Evolutionary conservation across 257 asterid species (phyloP).

Genomic region (Solanum piurae): DNA sequence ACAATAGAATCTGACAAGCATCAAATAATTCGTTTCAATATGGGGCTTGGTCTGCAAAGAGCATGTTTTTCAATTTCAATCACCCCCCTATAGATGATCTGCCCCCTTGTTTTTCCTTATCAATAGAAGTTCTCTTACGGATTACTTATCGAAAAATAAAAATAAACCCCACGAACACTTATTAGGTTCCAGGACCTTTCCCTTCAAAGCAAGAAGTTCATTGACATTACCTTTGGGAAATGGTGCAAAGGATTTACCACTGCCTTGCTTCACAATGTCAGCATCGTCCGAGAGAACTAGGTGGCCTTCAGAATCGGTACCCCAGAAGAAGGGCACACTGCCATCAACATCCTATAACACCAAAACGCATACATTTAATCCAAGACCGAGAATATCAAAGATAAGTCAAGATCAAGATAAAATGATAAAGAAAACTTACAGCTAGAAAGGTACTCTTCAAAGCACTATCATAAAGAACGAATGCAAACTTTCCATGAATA

Average conservation of each 20-base stretch:
- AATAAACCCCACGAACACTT: background rate
- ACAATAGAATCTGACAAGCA: background rate
- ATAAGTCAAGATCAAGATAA: background rate
- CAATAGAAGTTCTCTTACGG: background rate
- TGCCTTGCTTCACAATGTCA: slow-evolving; percentile 69
- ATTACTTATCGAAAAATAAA: background rate
- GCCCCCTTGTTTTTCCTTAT: background rate
- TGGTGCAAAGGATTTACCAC: slow-evolving; percentile 84
- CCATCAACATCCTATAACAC: slow-evolving; percentile 63
- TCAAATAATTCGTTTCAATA: background rate
- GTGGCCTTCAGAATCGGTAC: slow-evolving; percentile 73
- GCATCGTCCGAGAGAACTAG: slow-evolving; percentile 70
- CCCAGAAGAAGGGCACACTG: slow-evolving; percentile 84
- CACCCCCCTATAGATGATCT: background rate
- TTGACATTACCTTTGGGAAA: slow-evolving; percentile 74
- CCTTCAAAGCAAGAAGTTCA: background rate
- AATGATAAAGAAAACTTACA: slow-evolving; percentile 28
- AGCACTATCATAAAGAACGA: slow-evolving; percentile 57
- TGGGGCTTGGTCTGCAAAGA: background rate
- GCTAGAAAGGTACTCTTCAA: slow-evolving; percentile 55
- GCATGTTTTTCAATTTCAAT: background rate
- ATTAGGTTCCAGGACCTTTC: background rate
- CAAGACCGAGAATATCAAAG: background rate
- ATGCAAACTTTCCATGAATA: slow-evolving; percentile 74
- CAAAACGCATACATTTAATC: background rate